A percentile compares a stretch with the other conserved stretches of the same genome.
phyloP scores from a whole-genome alignment of 2,329 filamentous ascomycete species.

The Karstenula rhodostoma region DNA sequence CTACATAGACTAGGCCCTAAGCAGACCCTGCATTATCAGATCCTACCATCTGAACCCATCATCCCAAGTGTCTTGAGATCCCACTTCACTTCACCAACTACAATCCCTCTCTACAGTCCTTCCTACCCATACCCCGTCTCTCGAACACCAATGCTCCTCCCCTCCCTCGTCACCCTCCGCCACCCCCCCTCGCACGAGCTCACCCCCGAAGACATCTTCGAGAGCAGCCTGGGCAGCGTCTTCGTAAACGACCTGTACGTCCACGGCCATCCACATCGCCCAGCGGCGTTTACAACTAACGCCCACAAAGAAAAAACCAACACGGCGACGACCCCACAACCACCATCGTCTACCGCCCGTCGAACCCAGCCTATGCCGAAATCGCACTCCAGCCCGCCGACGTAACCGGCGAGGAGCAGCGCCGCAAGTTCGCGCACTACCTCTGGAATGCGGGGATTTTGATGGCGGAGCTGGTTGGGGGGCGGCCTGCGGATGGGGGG shows the following conservation, averaged over 20 bases:
- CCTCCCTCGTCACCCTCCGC: conserved; percentile 40
- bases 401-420: conserved; percentile 61
- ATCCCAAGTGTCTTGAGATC: no score
- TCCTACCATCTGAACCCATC: no score
- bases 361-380: conserved; percentile 45
- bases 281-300: no score
- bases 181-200: conserved; percentile 35
- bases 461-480: conserved; percentile 55
- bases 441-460: conserved; percentile 72
- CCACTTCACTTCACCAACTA: no score
- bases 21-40: no score
- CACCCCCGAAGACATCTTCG: conserved; percentile 68
- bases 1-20: no score
- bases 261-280: not conserved
- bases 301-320: conserved; percentile 57
- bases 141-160: conserved; percentile 31
- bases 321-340: conserved; percentile 69
- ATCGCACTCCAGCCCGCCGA: conserved; percentile 54
- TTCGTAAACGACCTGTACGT: conserved; percentile 69
- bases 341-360: conserved; percentile 63
- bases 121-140: not conserved
- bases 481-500: conserved; percentile 25
- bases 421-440: conserved; percentile 73
- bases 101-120: not conserved
- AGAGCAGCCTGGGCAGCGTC: conserved; percentile 66